A percentile compares a stretch with the other conserved stretches of the same genome.
Evolutionary conservation across 1,284 basidiomycete genomes (phyloP).

Genomic region (Puccinia horiana): DNA sequence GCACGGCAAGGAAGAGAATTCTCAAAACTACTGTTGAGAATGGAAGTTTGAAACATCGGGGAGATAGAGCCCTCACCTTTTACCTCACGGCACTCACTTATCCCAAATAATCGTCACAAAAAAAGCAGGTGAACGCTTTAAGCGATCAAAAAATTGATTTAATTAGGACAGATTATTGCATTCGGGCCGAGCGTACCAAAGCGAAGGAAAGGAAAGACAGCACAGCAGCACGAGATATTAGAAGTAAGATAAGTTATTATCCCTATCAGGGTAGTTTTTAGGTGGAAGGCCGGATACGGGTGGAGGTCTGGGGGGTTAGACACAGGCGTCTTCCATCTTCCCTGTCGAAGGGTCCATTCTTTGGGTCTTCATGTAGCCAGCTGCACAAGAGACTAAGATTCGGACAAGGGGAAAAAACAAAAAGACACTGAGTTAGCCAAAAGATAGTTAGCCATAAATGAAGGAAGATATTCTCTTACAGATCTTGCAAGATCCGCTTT

Average conservation of each 20-base stretch:
- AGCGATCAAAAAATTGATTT: too few species aligned
- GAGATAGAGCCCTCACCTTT: too few species aligned
- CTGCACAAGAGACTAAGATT: background rate
- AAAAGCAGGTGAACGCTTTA: too few species aligned
- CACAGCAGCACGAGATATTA: background rate
- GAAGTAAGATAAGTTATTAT: background rate
- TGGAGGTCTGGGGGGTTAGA: too few species aligned
- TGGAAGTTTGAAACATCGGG: too few species aligned
- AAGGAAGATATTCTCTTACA: too few species aligned
- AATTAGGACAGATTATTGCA: constrained; percentile 18
- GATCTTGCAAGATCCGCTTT: constrained; percentile 15
- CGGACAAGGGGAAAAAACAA: background rate
- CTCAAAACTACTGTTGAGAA: too few species aligned
- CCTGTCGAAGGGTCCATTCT: background rate
- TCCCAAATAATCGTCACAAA: too few species aligned
- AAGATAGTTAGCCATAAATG: background rate
- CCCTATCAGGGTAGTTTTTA: too few species aligned
- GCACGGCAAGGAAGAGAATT: too few species aligned
- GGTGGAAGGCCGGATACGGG: too few species aligned
- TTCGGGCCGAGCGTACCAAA: background rate
- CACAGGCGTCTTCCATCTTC: background rate
- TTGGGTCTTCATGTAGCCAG: background rate
- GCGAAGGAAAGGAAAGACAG: constrained; percentile 1
- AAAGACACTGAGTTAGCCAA: background rate
- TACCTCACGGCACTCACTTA: too few species aligned